Evolutionary conservation across 441 rosid genomes (phyloP).

Genomic region (Jatropha podagrica): DNA sequence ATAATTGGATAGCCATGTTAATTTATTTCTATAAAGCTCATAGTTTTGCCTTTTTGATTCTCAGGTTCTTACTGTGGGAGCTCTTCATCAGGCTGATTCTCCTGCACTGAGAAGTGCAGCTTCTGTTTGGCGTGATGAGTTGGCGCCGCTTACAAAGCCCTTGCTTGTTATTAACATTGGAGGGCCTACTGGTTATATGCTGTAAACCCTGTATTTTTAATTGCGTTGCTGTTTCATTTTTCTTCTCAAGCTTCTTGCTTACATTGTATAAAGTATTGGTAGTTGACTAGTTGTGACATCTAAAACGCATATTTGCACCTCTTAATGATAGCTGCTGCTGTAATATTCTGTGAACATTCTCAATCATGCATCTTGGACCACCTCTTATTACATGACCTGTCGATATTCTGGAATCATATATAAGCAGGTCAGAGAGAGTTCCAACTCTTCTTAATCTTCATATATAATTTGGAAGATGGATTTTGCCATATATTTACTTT

Average conservation of each 20-base stretch:
- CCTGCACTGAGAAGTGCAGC: conserved; percentile 67
- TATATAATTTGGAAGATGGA: not conserved
- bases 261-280: not conserved
- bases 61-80: conserved; percentile 85
- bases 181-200: conserved; percentile 68
- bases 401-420: not conserved
- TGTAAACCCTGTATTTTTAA: not conserved
- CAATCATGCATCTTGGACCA: not conserved
- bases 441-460: not conserved
- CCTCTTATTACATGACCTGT: not conserved
- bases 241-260: not conserved
- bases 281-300: too few relatives aligned
- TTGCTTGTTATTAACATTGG: conserved; percentile 86
- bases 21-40: conserved; percentile 21
- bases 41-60: conserved; percentile 22
- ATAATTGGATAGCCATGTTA: conserved; percentile 6
- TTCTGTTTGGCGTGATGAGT: conserved; percentile 72
- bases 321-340: not conserved
- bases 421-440: not conserved
- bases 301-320: not conserved
- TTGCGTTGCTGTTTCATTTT: conserved; percentile 3
- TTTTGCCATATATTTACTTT: not conserved
- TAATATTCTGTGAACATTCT: not conserved
- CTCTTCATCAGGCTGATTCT: conserved; percentile 78
- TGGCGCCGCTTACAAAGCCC: conserved; percentile 73